Evolutionary conservation across 2,329 filamentous ascomycete species (phyloP).

Genomic region (Cephalotrichum gorgonifer): DNA sequence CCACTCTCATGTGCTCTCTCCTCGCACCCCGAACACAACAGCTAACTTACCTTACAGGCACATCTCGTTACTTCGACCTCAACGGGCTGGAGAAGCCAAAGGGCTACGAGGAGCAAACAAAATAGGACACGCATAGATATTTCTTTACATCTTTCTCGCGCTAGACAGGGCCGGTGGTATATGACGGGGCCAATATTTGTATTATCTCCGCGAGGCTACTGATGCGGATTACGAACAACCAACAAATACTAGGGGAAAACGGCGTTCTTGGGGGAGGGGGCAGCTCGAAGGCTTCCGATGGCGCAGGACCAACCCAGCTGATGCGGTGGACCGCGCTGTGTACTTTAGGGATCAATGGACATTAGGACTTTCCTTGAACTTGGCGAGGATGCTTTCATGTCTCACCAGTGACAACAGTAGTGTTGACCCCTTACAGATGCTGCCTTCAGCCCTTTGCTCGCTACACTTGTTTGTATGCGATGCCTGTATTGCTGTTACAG

Average conservation of each 20-base stretch:
- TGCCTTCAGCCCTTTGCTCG: too few species aligned
- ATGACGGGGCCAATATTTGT: not conserved
- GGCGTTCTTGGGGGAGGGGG: not conserved
- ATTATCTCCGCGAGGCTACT: not conserved
- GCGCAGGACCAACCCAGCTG: not conserved
- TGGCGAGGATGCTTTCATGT: too few species aligned
- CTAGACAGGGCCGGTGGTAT: slow-evolving; percentile 1
- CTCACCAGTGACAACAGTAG: too few species aligned
- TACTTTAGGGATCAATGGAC: not conserved
- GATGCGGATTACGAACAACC: not conserved
- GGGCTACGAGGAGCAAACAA: slow-evolving; percentile 67
- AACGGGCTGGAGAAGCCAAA: slow-evolving; percentile 74
- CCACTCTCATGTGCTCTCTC: slow-evolving; percentile 8
- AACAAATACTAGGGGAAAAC: not conserved
- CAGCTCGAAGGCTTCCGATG: not conserved
- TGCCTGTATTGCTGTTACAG: too few species aligned
- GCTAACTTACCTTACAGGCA: slow-evolving; percentile 26
- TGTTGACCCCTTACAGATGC: too few species aligned
- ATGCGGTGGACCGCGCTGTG: not conserved
- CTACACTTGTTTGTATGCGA: too few species aligned
- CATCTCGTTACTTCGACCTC: slow-evolving; percentile 73
- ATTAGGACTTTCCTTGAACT: too few species aligned
- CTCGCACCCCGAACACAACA: not conserved
- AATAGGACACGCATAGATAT: slow-evolving; percentile 19
- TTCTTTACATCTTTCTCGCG: not conserved